These are phyloP conservation scores for Termitomyces sp. DNA, from an alignment of 768 basidiomycete species.

Conservation along the genomic window DNA sequence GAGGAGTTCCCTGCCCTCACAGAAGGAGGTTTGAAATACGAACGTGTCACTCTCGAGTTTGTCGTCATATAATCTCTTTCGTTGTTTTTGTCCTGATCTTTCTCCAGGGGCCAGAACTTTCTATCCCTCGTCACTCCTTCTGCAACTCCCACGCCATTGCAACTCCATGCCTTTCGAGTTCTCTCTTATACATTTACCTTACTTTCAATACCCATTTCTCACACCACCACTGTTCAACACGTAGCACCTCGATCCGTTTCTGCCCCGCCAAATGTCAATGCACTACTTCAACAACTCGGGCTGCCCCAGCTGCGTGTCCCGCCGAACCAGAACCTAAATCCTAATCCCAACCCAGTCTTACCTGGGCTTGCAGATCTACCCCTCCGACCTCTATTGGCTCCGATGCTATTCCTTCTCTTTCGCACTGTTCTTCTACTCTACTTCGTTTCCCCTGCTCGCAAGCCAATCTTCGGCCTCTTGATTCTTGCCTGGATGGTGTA, in stretches of 20 bases:
- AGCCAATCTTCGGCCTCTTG: constrained; percentile 65
- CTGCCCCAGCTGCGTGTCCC: constrained; percentile 46
- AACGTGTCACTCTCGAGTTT: constrained; percentile 35
- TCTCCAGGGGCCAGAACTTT: constrained; percentile 47
- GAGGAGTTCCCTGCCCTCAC: constrained; percentile 38
- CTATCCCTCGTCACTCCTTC: constrained; percentile 45
- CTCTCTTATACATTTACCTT: constrained; percentile 56
- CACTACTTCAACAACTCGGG: constrained; percentile 62
- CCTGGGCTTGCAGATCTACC: constrained; percentile 55
- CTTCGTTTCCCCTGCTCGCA: constrained; percentile 72
- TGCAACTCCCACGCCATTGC: constrained; percentile 50
- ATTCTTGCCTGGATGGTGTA: constrained; percentile 70
- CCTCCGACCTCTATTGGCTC: constrained; percentile 63
- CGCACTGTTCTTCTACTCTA: constrained; percentile 69
- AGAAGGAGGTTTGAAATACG: constrained; percentile 40
- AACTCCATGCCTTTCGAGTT: constrained; percentile 62
- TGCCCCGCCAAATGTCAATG: constrained; percentile 52
- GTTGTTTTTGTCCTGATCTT: constrained; percentile 6
- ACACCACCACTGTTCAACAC: constrained; percentile 17
- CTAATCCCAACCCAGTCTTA: constrained; percentile 29
- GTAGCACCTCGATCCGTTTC: constrained; percentile 25
- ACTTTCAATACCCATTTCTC: constrained; percentile 31
- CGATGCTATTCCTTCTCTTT: constrained; percentile 62
- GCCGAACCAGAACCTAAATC: constrained; percentile 28
- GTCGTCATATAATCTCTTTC: constrained; percentile 15